Conservation (phyloP, 75 land plant genomes). For the Pinus tabuliformis region DNA sequence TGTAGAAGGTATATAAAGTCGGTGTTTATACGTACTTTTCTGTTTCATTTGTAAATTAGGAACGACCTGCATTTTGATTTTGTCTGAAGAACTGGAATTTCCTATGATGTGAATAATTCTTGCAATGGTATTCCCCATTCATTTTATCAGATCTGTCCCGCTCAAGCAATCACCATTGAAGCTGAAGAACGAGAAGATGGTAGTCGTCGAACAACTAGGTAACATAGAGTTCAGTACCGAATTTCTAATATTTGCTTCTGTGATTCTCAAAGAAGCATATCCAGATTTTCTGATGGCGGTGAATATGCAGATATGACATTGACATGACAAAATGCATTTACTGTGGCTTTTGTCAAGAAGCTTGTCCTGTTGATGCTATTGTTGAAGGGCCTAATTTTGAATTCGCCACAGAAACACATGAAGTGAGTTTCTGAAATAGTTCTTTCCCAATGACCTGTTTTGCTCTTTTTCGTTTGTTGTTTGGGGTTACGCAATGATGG, state of each 20-base stretch:
- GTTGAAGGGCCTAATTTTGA: conserved; percentile 99
- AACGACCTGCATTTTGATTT: not conserved
- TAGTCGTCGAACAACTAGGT: conserved; percentile 98
- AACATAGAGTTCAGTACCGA: not conserved
- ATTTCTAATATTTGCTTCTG: not conserved
- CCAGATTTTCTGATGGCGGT: not conserved
- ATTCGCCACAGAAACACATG: conserved; percentile 98
- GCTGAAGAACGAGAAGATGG: conserved; percentile 99
- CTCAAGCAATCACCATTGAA: conserved; percentile 99
- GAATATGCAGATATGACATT: conserved; percentile 82
- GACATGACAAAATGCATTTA: conserved; percentile 99
- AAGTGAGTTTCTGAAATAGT: conserved; percentile 35
- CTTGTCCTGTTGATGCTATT: conserved; percentile 98
- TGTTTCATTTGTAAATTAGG: not conserved
- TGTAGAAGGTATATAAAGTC: no score
- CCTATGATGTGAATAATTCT: not conserved
- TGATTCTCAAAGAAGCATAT: not conserved
- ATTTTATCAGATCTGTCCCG: conserved; percentile 81
- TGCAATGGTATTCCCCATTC: not conserved
- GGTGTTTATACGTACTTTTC: conserved; percentile 5
- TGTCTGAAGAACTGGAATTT: not conserved
- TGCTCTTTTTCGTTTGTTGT: not conserved
- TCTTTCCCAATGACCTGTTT: not conserved
- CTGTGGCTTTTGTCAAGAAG: conserved; percentile 99
- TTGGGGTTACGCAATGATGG: not conserved